Conservation (phyloP, 2,329 filamentous ascomycete genomes). For the Setomelanomma holmii region DNA sequence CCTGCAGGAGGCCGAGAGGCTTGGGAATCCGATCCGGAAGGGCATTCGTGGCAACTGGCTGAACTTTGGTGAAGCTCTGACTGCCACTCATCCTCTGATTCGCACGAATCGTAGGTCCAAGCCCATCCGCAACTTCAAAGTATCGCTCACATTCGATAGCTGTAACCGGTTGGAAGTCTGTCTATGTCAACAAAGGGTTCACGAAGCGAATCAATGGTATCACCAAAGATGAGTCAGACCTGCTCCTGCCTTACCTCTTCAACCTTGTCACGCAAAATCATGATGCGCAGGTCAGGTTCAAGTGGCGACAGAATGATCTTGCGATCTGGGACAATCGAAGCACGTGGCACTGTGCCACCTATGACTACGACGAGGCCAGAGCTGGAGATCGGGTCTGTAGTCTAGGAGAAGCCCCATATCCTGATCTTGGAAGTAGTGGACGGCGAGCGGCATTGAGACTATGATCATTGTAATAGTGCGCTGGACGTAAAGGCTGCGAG, state of each 20-base stretch:
- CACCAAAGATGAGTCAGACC: constrained; percentile 53
- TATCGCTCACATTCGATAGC: constrained; percentile 40
- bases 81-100: constrained; percentile 63
- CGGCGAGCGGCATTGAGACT: constrained; percentile 55
- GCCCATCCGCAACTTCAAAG: no score
- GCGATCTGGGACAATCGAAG: constrained; percentile 73
- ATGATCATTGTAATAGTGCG: no score
- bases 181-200: constrained; percentile 46
- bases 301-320: constrained; percentile 49
- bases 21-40: constrained; percentile 38
- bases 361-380: constrained; percentile 65
- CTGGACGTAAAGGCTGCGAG: no score
- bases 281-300: constrained; percentile 60
- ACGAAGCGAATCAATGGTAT: constrained; percentile 55
- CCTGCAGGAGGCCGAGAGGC: constrained; percentile 32
- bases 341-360: constrained; percentile 67
- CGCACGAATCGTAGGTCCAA: constrained; percentile 64
- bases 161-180: constrained; percentile 67
- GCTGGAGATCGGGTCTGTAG: constrained; percentile 59
- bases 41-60: constrained; percentile 56
- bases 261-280: constrained; percentile 58
- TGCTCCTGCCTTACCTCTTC: constrained; percentile 53
- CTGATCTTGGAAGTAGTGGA: constrained; percentile 59
- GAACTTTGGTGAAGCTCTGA: constrained; percentile 61
- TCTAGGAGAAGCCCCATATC: constrained; percentile 65